Percentiles rank a stretch among this genome's conserved stretches.
These are phyloP conservation scores for Trametes polyzona DNA, from an alignment of 1,284 basidiomycete genomes.

Conservation along the genomic window DNA sequence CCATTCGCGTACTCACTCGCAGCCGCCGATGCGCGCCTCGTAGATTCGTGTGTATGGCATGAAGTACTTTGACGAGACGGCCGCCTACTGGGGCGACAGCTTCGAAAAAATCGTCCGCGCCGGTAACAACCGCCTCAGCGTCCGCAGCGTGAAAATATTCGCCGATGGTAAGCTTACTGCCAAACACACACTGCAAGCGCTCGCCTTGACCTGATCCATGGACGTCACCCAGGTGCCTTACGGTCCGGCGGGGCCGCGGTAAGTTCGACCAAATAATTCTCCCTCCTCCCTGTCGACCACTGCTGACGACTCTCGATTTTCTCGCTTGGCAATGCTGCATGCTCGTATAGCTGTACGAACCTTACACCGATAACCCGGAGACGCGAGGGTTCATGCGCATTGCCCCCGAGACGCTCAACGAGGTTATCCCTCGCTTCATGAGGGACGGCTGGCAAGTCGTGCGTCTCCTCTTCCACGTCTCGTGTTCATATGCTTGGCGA, in stretches of 20 bases:
- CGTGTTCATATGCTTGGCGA: background rate
- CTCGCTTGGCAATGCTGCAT: background rate
- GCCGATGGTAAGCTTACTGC: constrained; percentile 63
- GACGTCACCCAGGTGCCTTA: constrained; percentile 69
- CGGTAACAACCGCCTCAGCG: constrained; percentile 64
- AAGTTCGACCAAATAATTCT: constrained; percentile 32
- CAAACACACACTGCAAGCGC: background rate
- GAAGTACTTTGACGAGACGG: constrained; percentile 70
- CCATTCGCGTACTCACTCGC: constrained; percentile 34
- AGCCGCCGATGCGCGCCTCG: constrained; percentile 34
- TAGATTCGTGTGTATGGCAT: constrained; percentile 78
- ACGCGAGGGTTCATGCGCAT: constrained; percentile 82
- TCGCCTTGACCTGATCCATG: background rate
- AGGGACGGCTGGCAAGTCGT: constrained; percentile 83
- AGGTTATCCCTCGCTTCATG: constrained; percentile 71
- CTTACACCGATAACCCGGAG: constrained; percentile 81
- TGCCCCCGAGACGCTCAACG: constrained; percentile 61
- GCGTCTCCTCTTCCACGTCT: constrained; percentile 35
- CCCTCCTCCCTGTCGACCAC: background rate
- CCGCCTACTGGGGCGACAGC: constrained; percentile 78
- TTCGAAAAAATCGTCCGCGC: constrained; percentile 59
- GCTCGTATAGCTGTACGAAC: constrained; percentile 61
- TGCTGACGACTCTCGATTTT: background rate
- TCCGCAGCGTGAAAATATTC: constrained; percentile 89
- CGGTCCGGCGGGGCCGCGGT: constrained; percentile 90